Evolutionary conservation across 495 filamentous ascomycete species (phyloP).

Genomic region (Pseudoneurospora amorphoporcata): DNA sequence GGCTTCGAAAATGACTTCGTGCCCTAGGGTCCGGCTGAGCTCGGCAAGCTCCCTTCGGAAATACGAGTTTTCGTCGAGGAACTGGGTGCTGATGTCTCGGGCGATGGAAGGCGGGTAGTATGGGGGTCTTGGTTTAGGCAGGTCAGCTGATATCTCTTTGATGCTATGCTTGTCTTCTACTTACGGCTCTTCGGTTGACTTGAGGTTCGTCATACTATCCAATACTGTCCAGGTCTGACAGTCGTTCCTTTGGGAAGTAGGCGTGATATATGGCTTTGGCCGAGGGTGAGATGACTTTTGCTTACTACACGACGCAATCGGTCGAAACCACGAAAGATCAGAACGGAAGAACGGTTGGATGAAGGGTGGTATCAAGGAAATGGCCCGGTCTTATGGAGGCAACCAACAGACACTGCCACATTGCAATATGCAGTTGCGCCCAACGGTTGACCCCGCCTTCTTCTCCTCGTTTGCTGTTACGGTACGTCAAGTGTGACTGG

Average conservation of each 20-base stretch:
- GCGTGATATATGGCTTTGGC: neutral
- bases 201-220: neutral
- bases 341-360: neutral
- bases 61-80: neutral
- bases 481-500: neutral
- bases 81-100: fast-evolving
- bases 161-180: neutral
- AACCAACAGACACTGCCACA: neutral
- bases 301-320: neutral
- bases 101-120: neutral
- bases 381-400: neutral
- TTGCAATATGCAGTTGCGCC: neutral
- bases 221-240: neutral
- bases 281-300: neutral
- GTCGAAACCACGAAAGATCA: neutral
- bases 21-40: slow-evolving; percentile 20
- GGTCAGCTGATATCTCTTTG: neutral
- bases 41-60: slow-evolving; percentile 8
- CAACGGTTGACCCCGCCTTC: neutral
- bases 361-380: neutral
- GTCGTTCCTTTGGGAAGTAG: neutral
- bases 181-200: neutral
- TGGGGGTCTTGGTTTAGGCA: neutral
- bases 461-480: neutral
- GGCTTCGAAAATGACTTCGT: slow-evolving; percentile 20